Evolutionary conservation across 352 stramenopile species (phyloP), one percentile per base, ranked within the genome.

Genomic region (Thraustochytrium sp.): DNA sequence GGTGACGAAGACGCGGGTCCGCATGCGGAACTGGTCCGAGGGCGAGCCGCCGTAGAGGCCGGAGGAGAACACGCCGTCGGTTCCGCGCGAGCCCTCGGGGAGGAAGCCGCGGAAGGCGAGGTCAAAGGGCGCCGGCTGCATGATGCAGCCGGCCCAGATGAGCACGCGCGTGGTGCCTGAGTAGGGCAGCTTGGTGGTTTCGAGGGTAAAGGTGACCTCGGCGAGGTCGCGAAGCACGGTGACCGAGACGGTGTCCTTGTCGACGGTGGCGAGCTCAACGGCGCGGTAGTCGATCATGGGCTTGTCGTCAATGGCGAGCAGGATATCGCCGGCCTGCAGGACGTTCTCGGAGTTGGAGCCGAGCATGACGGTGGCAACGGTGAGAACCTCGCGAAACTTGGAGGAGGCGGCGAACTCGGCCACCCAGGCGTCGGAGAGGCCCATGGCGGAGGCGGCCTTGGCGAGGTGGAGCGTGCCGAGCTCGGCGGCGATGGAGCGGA

Each of bases 301-400:
- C 51, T 92, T 84, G n/a, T 89, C 90, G 73, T 96, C 90, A 49
- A 96, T 91, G 1, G 91, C 90, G 21, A 96, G 80, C 21, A 96
- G 82, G 77, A 96, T 86, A 64, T 96, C 92, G 2, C 92, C 92
- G 40, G 91, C 93, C 64, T 93, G 86, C 2, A 96, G 86, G 55
- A 92, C 91, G 40, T 86, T 85, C 1, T 87, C 89, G 44, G 90
- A 92, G 72, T 93, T 88, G 0, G 90, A 92, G 2, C 87, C 91
- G 62, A 91, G 90, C 23, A 90, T 89, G 64, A 90, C 91, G 11
- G 90, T 90, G 82, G 94, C 93, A 56, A 96, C 90, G 36, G 87
- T 90, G 9, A 96, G 88, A 23, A 96, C 91, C 61, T 96, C 91
- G 82, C 94, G 94, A 82, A 94, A 90, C 77, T 94, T 89, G 76